Base-by-base conservation (phyloP, 208 protist species). In the Blastocrithidia nonstop region DNA sequence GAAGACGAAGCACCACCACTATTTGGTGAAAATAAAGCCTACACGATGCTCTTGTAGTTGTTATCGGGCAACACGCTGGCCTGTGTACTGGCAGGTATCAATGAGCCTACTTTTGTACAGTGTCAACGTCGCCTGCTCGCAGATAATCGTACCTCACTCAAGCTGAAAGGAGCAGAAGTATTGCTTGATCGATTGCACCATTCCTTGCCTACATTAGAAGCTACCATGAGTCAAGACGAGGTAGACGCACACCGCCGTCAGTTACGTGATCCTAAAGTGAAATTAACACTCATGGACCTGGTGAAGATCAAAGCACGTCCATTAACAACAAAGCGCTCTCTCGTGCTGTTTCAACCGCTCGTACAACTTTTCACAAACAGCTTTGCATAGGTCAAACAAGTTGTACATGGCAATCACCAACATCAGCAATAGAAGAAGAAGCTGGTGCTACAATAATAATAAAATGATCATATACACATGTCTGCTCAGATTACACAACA, bases 1-100 rank as follows among this genome's bases (percentile, higher is more conserved):
- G 44, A 19, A 23, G 31, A 20, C 9, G 50, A 49, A 1, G 49
- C 35, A 9, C 60, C 35, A 22, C 31, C 36, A 9, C 27, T 28
- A 9, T 47, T 45, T 23, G 57, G 63, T 4, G 75, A 92, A 42
- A 64, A 64, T 11, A 84, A 84, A 66, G 51, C 71, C 2, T 92
- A 86, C 63, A 66, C 64, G 9, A 77, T 86, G 56, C 51, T 92
- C 41, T 59, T 92, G 43, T 74, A 92, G 65, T 61, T 92, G 43
- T 73, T 92, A 20, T 58, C 77, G 16, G 83, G 78, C 48, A 92
- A 92, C 54, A 81, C 83, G 17, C 71, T 92, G n/a, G 83, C 78
- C 4, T 92, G 83, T 48, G 78, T 92, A 40, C 66, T 92, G 33
- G 77, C 83, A 1, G 79, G 83, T 37, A 92, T 92, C 61, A 88